Base-by-base conservation (phyloP, 768 basidiomycete genomes). In the Filobasidium floriforme region DNA sequence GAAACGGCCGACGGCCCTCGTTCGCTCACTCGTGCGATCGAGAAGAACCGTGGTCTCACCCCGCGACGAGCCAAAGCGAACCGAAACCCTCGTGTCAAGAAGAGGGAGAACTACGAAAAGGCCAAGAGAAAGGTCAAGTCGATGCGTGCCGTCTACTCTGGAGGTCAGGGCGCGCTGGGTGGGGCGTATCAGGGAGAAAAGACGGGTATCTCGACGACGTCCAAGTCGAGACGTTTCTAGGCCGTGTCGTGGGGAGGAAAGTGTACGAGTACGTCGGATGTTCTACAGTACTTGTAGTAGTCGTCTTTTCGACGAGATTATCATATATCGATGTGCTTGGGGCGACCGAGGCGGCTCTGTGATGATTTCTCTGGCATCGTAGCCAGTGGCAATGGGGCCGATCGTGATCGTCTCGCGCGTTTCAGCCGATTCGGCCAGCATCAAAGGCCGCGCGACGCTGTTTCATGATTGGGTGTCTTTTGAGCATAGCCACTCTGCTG, bases 1-100 rank as follows among this genome's bases (percentile, higher is more conserved):
- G 81, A 81, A 59, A 65, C 73, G n/a, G 79, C 78, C 15, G 80
- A 80, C 63, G 93, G 94, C 6, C 96, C 92, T 46, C 88, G 96
- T 28, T 86, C 88, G 9, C 84, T 96, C 68, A 92, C 91, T 7
- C 86, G 90, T 12, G 87, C 90, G 7, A 99, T 99, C 72, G 82
- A 97, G 72, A 86, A 88, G 73, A 99, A 99, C 84, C 88, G 86
- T 74, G 94, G 96, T 65, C 85, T 98, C 61, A 97, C 93, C 18
- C 93, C 94, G 5, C 86, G 83, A 68, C 86, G 96, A 65, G 81
- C 89, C 51, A 97, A 98, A 80, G 83, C 84, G 63, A 90, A 91
- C 43, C 90, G 93, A 70, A 99, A 99, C 81, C 93, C 94, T 49
- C 86, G 96, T 68, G 92, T 98, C 79, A 98, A 97, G 85, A 99